Base-by-base conservation (phyloP, 495 filamentous ascomycete species). In the Ramalina peruviana region DNA sequence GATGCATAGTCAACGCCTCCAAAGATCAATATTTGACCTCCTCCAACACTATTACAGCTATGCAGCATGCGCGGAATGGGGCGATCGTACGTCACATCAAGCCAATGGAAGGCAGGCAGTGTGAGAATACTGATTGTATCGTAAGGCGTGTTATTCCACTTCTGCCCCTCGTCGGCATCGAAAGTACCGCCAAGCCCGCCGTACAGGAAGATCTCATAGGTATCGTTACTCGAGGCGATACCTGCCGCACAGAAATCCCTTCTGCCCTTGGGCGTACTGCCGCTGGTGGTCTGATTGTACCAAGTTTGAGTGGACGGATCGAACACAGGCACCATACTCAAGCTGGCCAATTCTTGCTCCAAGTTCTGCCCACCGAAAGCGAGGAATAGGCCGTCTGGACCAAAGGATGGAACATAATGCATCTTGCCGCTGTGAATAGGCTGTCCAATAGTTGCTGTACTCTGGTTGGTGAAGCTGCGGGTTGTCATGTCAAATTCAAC, bases 91-190 rank as follows among this genome's bases (percentile, higher is more conserved):
- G 44, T 21, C 3, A 60, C 57, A 38, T 58, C 55, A 39, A 66
- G 59, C 61, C 70, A 72, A 27, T 60, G 54, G 39, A 73, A 73
- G 6, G 65, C 67, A 1, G 69, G 71, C 3, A 72, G 51, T 39
- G 63, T 66, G 13, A 72, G 60, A 15, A 73, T 57, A 16, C 20
- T 52, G n/a, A 58, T 36, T 3, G 46, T 47, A 17, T 58, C 55
- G 20, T 40, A 43, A 1, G 47, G 45, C 9, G 50, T 26, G 17
- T 48, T 4, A 15, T 45, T 2, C 20, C 15, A 27, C 42, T 45
- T 0, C 21, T 12, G 4, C n/a, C 25, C 43, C 9, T 48, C 19
- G 30, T 7, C 1, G n/a, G 3, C 10, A 11, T 33, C 30, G 9
- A 33, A 33, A 1, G 19, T 21, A 26, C 42, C 42, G 1, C 21